phyloP scores from a whole-genome alignment of 176 grass and related monocot genomes.

The Urochloa ruziziensis region DNA sequence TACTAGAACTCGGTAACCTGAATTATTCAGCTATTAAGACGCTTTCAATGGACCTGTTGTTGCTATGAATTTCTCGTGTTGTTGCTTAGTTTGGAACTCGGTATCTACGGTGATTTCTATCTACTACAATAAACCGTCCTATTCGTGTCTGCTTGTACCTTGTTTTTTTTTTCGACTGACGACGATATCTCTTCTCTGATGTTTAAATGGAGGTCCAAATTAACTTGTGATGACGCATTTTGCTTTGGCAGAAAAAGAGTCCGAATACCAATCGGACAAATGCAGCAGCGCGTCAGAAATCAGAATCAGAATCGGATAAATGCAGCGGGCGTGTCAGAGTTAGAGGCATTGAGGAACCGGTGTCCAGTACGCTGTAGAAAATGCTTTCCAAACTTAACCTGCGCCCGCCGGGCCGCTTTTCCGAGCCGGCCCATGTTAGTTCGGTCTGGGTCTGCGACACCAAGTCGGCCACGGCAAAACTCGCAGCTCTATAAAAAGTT shows the following conservation, averaged over 20 bases:
- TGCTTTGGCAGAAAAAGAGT: neutral
- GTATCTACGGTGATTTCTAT: neutral
- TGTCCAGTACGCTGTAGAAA: too few species aligned
- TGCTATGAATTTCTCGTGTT: neutral
- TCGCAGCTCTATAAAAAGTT: neutral
- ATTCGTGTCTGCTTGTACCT: neutral
- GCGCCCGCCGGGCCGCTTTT: too few species aligned
- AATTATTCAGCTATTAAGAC: constrained; percentile 10
- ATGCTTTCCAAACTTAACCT: neutral
- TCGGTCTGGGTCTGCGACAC: too few species aligned
- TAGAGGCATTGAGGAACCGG: too few species aligned
- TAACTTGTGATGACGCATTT: neutral
- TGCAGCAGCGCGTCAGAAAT: neutral
- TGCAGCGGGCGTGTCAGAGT: too few species aligned
- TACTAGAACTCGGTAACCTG: constrained; percentile 21
- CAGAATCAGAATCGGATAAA: neutral
- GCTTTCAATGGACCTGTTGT: neutral
- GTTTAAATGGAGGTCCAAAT: neutral
- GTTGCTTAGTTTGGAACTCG: neutral
- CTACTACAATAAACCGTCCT: neutral
- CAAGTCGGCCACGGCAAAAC: neutral
- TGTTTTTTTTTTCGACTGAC: too few species aligned
- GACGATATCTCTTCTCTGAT: neutral
- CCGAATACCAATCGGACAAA: neutral
- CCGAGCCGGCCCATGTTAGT: too few species aligned